phyloP scores from a whole-genome alignment of 129 eudicot species.

The Pulicaria dysenterica region DNA sequence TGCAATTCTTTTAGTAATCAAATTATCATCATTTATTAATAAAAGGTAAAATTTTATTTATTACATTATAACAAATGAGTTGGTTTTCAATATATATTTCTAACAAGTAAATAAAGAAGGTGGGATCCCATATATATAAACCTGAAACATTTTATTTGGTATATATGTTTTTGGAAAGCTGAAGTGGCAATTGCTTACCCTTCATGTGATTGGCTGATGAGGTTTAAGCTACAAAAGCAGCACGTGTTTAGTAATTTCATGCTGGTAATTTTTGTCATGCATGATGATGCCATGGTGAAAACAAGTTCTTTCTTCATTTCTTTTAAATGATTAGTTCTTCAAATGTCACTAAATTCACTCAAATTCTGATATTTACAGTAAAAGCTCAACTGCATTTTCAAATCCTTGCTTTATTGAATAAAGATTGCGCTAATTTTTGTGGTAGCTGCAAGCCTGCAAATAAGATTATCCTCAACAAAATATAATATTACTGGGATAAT shows the following conservation, averaged over 20 bases:
- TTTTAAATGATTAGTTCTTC: neutral
- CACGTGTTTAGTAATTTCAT: neutral
- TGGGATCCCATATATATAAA: too few species aligned
- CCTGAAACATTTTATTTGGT: too few species aligned
- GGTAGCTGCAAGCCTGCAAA: neutral
- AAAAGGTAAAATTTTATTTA: too few species aligned
- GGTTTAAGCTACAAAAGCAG: neutral
- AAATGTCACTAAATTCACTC: too few species aligned
- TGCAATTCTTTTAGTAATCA: too few species aligned
- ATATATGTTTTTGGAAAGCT: too few species aligned
- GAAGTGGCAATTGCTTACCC: neutral
- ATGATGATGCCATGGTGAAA: constrained; percentile 5
- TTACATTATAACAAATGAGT: too few species aligned
- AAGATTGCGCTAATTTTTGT: neutral
- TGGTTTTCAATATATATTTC: too few species aligned
- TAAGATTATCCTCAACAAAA: neutral
- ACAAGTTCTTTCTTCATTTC: neutral
- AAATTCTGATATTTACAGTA: neutral
- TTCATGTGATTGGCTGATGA: constrained; percentile 13
- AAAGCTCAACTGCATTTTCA: neutral
- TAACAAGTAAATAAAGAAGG: too few species aligned
- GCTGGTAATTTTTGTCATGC: neutral
- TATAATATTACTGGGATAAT: neutral
- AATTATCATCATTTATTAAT: too few species aligned
- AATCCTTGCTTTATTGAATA: neutral